A percentile compares a stretch with the other conserved stretches of the same genome.
These are phyloP conservation scores for Leccinum rimulosum DNA, from an alignment of 768 basidiomycete genomes.

Conservation along the genomic window DNA sequence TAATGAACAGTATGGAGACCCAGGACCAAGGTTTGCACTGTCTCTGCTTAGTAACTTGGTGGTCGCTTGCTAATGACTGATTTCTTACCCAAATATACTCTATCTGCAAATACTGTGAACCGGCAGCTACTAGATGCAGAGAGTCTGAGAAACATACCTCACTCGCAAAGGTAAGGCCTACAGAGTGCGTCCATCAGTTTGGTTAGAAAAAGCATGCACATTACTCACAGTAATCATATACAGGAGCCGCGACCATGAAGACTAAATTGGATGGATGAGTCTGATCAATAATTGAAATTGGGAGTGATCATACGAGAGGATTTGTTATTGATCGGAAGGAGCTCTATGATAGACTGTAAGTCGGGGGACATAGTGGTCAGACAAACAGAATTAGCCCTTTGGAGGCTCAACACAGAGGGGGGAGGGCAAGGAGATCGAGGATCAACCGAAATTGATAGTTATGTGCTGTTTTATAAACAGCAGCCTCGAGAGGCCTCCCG, in stretches of 20 bases:
- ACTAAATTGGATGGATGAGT: neutral
- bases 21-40: constrained; percentile 11
- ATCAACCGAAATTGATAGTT: neutral
- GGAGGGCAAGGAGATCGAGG: neutral
- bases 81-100: constrained; percentile 17
- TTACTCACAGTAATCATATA: neutral
- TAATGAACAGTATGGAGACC: constrained; percentile 9
- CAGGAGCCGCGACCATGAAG: neutral
- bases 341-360: neutral
- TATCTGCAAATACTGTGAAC: neutral
- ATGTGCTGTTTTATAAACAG: neutral
- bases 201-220: neutral
- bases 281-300: neutral
- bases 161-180: constrained; percentile 7
- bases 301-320: neutral
- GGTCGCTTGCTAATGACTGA: neutral
- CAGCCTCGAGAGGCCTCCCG: neutral
- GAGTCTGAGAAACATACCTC: constrained; percentile 1
- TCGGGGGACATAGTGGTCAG: neutral
- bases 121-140: neutral
- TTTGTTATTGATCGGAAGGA: neutral
- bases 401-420: neutral
- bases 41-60: neutral
- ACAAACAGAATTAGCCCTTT: neutral
- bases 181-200: neutral